Conservation (phyloP, 2,329 filamentous ascomycete species). For the Pseudogymnoascus sp. region DNA sequence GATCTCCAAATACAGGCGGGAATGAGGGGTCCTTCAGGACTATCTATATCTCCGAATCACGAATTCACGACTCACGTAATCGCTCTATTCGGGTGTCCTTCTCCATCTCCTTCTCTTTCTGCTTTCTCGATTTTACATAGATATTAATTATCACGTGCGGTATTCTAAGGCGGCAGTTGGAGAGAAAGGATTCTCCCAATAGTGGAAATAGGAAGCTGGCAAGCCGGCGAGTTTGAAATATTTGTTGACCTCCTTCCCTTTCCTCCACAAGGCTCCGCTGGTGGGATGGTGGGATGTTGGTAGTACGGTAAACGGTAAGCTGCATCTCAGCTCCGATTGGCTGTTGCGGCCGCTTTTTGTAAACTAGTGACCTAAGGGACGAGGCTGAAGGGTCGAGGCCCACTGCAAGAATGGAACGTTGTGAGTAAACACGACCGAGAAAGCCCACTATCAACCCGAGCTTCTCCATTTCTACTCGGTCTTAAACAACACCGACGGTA, state of each 20-base stretch:
- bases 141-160: neutral
- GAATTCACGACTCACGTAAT: neutral
- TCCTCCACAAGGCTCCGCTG: neutral
- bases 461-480: neutral
- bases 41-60: conserved; percentile 2
- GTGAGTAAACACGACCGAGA: neutral
- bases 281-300: neutral
- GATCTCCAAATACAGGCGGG: neutral
- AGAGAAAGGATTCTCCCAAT: neutral
- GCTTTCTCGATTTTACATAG: neutral
- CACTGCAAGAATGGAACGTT: neutral
- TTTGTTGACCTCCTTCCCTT: neutral
- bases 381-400: neutral
- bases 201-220: neutral
- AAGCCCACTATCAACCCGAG: neutral
- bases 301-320: neutral
- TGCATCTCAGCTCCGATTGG: neutral
- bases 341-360: neutral
- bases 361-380: neutral
- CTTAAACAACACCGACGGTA: neutral
- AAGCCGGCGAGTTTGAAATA: neutral
- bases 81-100: neutral
- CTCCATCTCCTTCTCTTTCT: neutral
- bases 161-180: neutral
- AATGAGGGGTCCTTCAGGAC: conserved; percentile 1